Evolutionary conservation across 2,329 filamentous ascomycete genomes (phyloP), one percentile per base, ranked within the genome.

Genomic region (Verticillium klebahnii): DNA sequence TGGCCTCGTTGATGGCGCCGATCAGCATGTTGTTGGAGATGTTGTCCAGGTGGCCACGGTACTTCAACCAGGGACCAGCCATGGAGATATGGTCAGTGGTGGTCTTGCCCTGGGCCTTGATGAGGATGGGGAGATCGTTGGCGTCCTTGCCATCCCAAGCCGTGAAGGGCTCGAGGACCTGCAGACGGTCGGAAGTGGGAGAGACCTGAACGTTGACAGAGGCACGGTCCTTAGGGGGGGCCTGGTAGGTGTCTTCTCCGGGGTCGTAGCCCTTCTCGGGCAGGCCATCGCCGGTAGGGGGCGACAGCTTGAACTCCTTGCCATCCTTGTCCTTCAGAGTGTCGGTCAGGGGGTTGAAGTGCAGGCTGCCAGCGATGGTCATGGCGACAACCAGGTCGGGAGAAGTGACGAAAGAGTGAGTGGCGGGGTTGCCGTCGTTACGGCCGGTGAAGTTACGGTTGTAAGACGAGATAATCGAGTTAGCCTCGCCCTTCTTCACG

Each of bases 21-120:
- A 98, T 97, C 77, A 98, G 81, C 92, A 97, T 96, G 87, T 98
- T 98, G 89, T 98, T 97, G 75, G 93, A 97, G 82, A 98, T 97
- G 87, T 98, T 98, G 87, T 97, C 94, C 73, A 98, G 85, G 77
- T 98, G 94, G 66, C 94, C 94, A 86, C 94, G 92, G 87, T 97
- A 98, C 86, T 97, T 97, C 78, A 98, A 84, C 93, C 93, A 97
- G 65, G 93, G 93, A 68, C 93, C 93, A 69, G 93, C 93, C 92
- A 96, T 96, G 65, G 93, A 97, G 80, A 97, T 97, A 82, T 97
- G 93, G 75, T 97, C 93, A 67, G 93, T 97, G 67, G 93, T 97
- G 68, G 93, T 97, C 88, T 98, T 97, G 78, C 94, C 94, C 80
- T 95, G 80, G 67, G 89, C 86, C 89, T 99, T 99, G 86, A 98